Base-by-base conservation (phyloP, 345 rosid genomes). In the Euphorbia peplus region DNA sequence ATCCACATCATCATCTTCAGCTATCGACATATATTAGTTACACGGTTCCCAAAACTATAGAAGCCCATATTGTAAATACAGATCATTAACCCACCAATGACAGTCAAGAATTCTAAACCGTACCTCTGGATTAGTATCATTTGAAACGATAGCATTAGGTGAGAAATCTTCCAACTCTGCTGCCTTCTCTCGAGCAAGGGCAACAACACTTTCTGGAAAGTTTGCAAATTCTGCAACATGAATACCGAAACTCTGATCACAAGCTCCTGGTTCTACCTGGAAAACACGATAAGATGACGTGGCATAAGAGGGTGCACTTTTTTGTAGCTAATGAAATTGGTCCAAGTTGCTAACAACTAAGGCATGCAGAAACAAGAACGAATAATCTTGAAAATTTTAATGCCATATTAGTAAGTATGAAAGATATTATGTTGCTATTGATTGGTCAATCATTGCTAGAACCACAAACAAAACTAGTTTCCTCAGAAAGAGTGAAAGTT, bases 191-290 rank as follows among this genome's bases (percentile, higher is more conserved):
- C 99, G 84, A 51, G 98, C 96, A 14, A 95, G 92, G 19, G 91
- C 79, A 21, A 91, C 98, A 52, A 91, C 98, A 72, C 91, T 91
- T 78, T 87, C 92, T 30, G 99, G 98, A 79, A 95, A 95, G 78
- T 91, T 91, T 63, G 98, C 98, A 69, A 90, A 95, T 73, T 95
- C 98, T 5, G 99, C 98, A 64, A 95, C 99, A 72, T 95, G 99
- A 73, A 95, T 91, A 53, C 99, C 98, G 66, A 95, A 95, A 82
- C 99, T 95, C 75, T 95, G 99, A 84, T 95, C 98, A 82, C 98
- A 91, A 62, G 96, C 90, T 50, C 97, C 98, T 60, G 88, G 92
- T 72, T 91, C 96, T 78, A 90, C 97, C 99, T 89, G 79, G 48
- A 74, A 69, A 26, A 58, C 54, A 52, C 25, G 29, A 39, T 35